These are phyloP conservation scores for Ogataea nonfermentans DNA, from an alignment of 805 yeast genomes.

Conservation along the genomic window DNA sequence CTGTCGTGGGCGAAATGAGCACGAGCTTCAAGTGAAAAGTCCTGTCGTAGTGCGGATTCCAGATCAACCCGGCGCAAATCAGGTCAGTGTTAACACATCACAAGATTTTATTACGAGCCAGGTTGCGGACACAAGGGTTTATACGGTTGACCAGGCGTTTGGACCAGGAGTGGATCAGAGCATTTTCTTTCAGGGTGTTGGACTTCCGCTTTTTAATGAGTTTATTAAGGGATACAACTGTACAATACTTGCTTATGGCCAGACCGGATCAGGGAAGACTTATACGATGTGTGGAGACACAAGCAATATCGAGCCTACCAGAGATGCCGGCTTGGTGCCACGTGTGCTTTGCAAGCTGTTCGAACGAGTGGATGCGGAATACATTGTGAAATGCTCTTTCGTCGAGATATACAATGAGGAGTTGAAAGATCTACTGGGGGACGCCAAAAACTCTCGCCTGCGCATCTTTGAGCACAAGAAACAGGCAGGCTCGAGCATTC, in stretches of 20 bases:
- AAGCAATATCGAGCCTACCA: slow-evolving; percentile 22
- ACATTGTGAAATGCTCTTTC: slow-evolving; percentile 48
- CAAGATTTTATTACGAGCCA: slow-evolving; percentile 27
- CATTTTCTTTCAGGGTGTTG: slow-evolving; percentile 44
- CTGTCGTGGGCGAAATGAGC: slow-evolving; percentile 49
- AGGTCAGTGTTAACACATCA: slow-evolving; percentile 26
- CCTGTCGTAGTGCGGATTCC: slow-evolving; percentile 49
- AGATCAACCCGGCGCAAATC: slow-evolving; percentile 30
- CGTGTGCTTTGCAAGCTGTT: slow-evolving; percentile 45
- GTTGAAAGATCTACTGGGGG: slow-evolving; percentile 44
- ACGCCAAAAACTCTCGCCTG: slow-evolving; percentile 32
- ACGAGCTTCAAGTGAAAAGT: slow-evolving; percentile 43
- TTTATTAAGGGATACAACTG: slow-evolving; percentile 53
- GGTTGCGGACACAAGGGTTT: slow-evolving; percentile 35
- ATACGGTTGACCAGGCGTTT: slow-evolving; percentile 53
- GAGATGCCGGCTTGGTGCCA: slow-evolving; percentile 50
- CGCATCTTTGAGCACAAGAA: slow-evolving; percentile 39
- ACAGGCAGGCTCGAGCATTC: slow-evolving; percentile 33
- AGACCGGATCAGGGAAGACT: slow-evolving; percentile 62
- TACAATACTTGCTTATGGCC: slow-evolving; percentile 58
- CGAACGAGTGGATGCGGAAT: slow-evolving; percentile 31
- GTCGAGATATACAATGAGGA: slow-evolving; percentile 50
- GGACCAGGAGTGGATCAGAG: slow-evolving; percentile 54
- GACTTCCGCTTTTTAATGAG: slow-evolving; percentile 46
- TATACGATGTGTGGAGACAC: slow-evolving; percentile 57